Evolutionary conservation across 805 yeast species (phyloP), one percentile per base, ranked within the genome.

Genomic region (Metschnikowia aberdeeniae): DNA sequence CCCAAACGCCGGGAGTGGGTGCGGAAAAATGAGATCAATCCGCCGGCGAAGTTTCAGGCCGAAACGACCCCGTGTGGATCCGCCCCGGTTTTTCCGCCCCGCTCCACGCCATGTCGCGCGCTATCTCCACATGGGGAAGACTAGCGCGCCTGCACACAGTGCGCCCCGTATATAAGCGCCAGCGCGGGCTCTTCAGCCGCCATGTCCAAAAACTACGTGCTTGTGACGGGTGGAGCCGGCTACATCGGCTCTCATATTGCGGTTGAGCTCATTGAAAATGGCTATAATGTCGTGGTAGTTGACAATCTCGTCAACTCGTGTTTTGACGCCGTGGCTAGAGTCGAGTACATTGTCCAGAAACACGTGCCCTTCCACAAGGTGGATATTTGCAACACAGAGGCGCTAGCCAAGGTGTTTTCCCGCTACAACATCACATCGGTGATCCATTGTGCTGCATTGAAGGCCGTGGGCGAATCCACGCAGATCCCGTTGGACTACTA

Each of bases 221-320:
- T 85, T 43, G 90, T 86, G 26, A 85, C 93, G 19, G 95, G 95
- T 36, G 95, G 95, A 39, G 87, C 92, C 24, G 93, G 95, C 17
- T 86, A 86, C 65, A 85, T 87, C 57, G 95, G 93, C 22, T 83
- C 92, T 8, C 93, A 86, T 60, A 83, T 92, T 1, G 86, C 77
- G 13, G 78, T 81, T 39, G 85, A 80, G 55, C 72, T 83, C 43
- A 60, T 82, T 40, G 73, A 76, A 48, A 72, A 77, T 42, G 88
- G 87, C 22, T 76, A 80, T 56, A 75, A 82, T 26, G 88, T 85
- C 28, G 81, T 86, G n/a, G 76, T 86, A 36, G 79, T 82, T 19
- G 95, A 86, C 62, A 83, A 82, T 61, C 68, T 84, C 47, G 66
- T 72, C 56, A 86, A 84, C 57, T 82, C 93, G 2, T 75, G 82